Conservation (phyloP, 257 asterid species). For the Nicotiana knightiana region DNA sequence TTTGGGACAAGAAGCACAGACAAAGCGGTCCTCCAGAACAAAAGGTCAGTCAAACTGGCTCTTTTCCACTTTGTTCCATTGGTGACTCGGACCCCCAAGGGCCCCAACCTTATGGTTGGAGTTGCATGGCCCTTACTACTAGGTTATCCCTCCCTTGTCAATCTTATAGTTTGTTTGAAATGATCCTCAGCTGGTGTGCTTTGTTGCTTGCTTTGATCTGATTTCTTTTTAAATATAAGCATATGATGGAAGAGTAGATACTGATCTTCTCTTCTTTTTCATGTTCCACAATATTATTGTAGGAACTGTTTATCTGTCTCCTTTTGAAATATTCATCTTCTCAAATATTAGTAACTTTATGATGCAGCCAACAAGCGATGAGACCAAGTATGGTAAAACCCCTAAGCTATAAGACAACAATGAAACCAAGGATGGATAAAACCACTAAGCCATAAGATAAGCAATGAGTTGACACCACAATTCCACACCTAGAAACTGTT, state of each 20-base stretch:
- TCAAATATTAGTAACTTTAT: background rate
- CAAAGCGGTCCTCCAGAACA: conserved; percentile 77
- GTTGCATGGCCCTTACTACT: background rate
- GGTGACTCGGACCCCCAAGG: background rate
- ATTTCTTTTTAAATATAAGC: background rate
- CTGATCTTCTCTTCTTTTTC: background rate
- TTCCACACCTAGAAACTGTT: background rate
- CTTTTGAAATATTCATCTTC: background rate
- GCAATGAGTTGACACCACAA: background rate
- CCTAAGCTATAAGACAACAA: background rate
- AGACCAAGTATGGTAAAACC: background rate
- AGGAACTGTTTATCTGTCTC: background rate
- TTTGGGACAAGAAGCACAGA: conserved; percentile 52
- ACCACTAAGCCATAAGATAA: background rate
- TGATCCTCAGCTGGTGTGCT: background rate
- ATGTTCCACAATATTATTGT: background rate
- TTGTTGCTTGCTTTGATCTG: background rate
- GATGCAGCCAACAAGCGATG: background rate
- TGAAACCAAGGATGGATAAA: background rate
- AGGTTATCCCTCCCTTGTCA: background rate
- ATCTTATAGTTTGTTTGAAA: background rate
- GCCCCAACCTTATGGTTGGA: background rate
- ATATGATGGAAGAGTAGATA: background rate
- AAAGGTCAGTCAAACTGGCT: conserved; percentile 46
- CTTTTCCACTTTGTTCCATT: background rate